Evolutionary conservation across 2,329 filamentous ascomycete genomes (phyloP).

Genomic region (Ilyonectria destructans): DNA sequence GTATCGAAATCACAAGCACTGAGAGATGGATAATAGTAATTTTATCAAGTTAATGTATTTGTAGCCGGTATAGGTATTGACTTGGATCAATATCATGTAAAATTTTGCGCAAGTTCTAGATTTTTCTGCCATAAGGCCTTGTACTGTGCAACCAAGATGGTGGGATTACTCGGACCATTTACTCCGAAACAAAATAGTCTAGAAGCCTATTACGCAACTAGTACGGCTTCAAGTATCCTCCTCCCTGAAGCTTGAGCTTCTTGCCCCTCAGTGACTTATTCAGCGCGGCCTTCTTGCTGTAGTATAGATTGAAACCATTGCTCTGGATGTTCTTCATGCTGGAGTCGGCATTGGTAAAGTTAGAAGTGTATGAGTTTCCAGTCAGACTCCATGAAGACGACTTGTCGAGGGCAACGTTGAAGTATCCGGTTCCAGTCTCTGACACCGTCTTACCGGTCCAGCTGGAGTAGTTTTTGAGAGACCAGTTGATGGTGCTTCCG

Average conservation of each 20-base stretch:
- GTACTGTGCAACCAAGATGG: neutral
- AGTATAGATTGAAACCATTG: conserved; percentile 9
- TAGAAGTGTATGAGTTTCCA: conserved; percentile 3
- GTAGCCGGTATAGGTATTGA: neutral
- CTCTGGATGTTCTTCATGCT: conserved; percentile 5
- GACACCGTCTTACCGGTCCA: conserved; percentile 11
- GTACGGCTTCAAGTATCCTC: neutral
- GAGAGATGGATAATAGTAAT: neutral
- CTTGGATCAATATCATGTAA: neutral
- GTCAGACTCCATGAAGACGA: conserved; percentile 9
- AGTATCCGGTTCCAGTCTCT: conserved; percentile 6
- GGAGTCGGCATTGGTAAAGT: conserved; percentile 5
- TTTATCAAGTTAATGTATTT: neutral
- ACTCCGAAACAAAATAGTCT: neutral
- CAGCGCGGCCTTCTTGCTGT: neutral
- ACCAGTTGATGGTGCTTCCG: conserved; percentile 15
- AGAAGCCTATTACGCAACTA: neutral
- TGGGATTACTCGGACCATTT: neutral
- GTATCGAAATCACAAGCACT: neutral
- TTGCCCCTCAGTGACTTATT: neutral
- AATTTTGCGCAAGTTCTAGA: neutral
- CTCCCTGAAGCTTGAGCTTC: neutral
- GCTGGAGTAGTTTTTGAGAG: conserved; percentile 3
- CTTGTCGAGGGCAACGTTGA: conserved; percentile 10
- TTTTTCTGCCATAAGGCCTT: neutral